These are phyloP conservation scores for Vaccinium myrtillus DNA, from an alignment of 148 eudicot species.

Conservation along the genomic window DNA sequence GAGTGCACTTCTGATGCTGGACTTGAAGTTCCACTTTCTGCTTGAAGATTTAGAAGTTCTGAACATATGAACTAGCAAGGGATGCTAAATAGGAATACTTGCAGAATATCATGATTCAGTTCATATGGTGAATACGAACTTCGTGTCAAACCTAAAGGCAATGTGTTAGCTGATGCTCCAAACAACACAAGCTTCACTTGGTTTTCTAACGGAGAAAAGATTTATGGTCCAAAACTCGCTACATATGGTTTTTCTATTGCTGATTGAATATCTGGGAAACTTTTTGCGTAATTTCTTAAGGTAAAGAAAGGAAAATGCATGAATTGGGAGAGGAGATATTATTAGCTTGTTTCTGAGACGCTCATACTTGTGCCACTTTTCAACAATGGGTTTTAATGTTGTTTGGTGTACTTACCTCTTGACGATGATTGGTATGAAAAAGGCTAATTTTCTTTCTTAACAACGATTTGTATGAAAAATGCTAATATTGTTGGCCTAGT, in stretches of 20 bases:
- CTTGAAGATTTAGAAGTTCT: not conserved
- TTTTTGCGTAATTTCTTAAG: not conserved
- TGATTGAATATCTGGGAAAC: not conserved
- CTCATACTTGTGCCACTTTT: not conserved
- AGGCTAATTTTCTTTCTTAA: too few species aligned
- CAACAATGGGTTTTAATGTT: not conserved
- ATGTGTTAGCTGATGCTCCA: not conserved
- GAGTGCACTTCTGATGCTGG: not conserved
- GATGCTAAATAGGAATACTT: not conserved
- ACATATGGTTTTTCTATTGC: not conserved
- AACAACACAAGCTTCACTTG: not conserved
- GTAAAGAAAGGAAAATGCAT: not conserved
- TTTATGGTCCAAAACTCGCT: not conserved
- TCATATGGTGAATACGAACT: not conserved
- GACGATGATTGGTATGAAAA: too few species aligned
- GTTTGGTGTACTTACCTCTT: not conserved
- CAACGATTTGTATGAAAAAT: too few species aligned
- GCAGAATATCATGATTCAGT: not conserved
- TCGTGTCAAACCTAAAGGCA: not conserved
- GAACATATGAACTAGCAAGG: not conserved
- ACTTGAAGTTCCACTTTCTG: conserved; percentile 11
- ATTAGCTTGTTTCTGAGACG: not conserved
- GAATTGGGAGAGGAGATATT: not conserved
- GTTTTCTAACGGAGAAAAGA: not conserved
- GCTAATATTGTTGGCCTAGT: not conserved